Evolutionary conservation across 441 rosid species (phyloP).

Genomic region (Pelargonium myrrhifolium): DNA sequence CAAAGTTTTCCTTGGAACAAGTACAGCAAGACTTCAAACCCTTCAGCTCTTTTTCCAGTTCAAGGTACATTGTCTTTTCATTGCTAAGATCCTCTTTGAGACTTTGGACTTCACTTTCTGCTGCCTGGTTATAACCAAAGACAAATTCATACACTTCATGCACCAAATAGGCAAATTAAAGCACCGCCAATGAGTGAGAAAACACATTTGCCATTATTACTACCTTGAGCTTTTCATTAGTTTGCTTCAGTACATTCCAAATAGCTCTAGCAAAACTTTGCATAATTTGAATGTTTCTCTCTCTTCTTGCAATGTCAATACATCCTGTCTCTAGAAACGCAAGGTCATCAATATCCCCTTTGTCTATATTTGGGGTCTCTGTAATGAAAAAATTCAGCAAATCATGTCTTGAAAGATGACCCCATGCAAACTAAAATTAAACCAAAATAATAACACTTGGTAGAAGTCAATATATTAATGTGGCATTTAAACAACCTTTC

Average conservation of each 20-base stretch:
- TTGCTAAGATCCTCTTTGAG: conserved; percentile 42
- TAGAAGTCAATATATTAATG: conserved; percentile 12
- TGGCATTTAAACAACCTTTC: conserved; percentile 31
- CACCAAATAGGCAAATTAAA: background rate
- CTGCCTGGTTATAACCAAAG: conserved; percentile 39
- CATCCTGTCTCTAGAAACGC: conserved; percentile 20
- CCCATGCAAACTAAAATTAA: conserved; percentile 10
- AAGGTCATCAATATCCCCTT: conserved; percentile 17
- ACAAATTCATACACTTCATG: conserved; percentile 13
- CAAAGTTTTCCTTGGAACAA: conserved; percentile 28
- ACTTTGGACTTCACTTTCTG: conserved; percentile 48
- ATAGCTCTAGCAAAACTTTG: conserved; percentile 64
- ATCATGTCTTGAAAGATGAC: conserved; percentile 10
- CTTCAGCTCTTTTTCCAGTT: conserved; percentile 47
- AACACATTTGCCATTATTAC: conserved; percentile 6
- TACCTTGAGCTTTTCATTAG: conserved; percentile 65
- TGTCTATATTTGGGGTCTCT: conserved; percentile 28
- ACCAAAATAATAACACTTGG: conserved; percentile 6
- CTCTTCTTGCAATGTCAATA: conserved; percentile 25
- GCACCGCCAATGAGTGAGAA: background rate
- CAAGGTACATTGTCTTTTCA: conserved; percentile 41
- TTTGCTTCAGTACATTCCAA: conserved; percentile 74
- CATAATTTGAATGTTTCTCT: conserved; percentile 47
- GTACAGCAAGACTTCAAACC: conserved; percentile 41
- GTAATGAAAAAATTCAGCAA: conserved; percentile 11